These are phyloP conservation scores for Bimuria novae-zelandiae DNA, from an alignment of 2,329 filamentous ascomycete species.

Conservation along the genomic window DNA sequence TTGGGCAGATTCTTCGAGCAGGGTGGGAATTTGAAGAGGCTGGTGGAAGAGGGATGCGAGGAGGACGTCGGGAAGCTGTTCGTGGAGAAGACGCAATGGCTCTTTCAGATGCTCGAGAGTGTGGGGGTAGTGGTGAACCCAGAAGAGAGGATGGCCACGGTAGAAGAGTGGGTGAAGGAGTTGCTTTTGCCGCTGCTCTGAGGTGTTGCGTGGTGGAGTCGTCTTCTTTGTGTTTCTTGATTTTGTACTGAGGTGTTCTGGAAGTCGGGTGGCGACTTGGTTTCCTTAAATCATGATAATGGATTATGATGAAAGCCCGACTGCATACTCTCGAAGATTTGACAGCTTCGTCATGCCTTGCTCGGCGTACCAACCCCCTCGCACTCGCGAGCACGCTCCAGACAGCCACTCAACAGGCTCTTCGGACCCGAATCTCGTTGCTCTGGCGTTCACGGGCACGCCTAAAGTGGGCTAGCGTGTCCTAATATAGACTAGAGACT, in stretches of 20 bases:
- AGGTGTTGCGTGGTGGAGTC: not conserved
- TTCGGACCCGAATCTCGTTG: too few species aligned
- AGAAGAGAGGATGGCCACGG: constrained; percentile 16
- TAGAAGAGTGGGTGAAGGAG: not conserved
- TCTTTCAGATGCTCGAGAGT: constrained; percentile 8
- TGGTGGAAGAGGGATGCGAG: constrained; percentile 23
- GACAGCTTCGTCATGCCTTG: too few species aligned
- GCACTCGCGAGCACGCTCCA: too few species aligned
- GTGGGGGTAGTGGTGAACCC: constrained; percentile 20
- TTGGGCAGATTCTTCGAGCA: constrained; percentile 36
- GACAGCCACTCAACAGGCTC: too few species aligned
- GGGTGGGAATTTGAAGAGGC: constrained; percentile 20
- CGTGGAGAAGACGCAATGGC: constrained; percentile 28
- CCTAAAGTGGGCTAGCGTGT: too few species aligned
- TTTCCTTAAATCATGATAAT: too few species aligned
- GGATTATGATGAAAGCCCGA: too few species aligned
- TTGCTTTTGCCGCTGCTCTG: constrained; percentile 5
- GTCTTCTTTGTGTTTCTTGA: not conserved
- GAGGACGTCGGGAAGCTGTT: constrained; percentile 27
- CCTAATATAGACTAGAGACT: too few species aligned
- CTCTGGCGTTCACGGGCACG: too few species aligned
- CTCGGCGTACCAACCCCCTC: too few species aligned
- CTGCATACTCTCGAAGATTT: not conserved
- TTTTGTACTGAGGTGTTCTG: not conserved
- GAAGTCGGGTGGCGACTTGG: too few species aligned